Percentiles rank a stretch among this genome's conserved stretches.
These are phyloP conservation scores for Boletus edulis DNA, from an alignment of 768 basidiomycete genomes.

Conservation along the genomic window DNA sequence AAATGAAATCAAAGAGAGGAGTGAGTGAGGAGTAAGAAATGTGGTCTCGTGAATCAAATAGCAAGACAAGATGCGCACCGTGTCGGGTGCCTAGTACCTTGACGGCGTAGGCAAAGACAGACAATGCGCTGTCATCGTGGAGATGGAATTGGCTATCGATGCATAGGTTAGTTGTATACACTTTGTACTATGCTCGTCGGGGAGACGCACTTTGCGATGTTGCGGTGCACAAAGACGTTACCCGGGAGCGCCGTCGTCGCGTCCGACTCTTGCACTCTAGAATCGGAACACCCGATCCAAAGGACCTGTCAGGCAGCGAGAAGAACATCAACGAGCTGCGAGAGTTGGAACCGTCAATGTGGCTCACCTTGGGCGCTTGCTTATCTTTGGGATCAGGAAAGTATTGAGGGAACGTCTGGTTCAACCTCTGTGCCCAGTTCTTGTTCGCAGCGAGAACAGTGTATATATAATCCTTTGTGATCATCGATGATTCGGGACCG, in stretches of 20 bases:
- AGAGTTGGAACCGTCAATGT: neutral
- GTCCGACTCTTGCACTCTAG: slow-evolving; percentile 79
- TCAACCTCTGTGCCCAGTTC: slow-evolving; percentile 21
- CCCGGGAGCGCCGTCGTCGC: slow-evolving; percentile 69
- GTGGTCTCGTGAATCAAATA: neutral
- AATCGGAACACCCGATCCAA: slow-evolving; percentile 85
- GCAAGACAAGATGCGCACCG: slow-evolving; percentile 47
- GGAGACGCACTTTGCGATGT: slow-evolving; percentile 74
- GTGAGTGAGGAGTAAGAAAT: slow-evolving; percentile 10
- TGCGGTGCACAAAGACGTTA: slow-evolving; percentile 80
- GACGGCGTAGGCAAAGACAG: slow-evolving; percentile 75
- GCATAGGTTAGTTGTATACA: neutral
- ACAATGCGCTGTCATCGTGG: slow-evolving; percentile 64
- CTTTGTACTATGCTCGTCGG: neutral
- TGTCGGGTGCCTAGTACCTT: slow-evolving; percentile 65
- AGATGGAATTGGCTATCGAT: slow-evolving; percentile 61
- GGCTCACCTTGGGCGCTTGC: slow-evolving; percentile 22
- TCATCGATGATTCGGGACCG: neutral
- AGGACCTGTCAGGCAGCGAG: slow-evolving; percentile 44
- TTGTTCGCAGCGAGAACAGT: slow-evolving; percentile 11
- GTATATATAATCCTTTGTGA: neutral
- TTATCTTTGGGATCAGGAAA: slow-evolving; percentile 9
- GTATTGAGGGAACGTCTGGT: slow-evolving; percentile 21
- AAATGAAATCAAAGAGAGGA: neutral
- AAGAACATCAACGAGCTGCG: neutral